Conservation (phyloP, 1,284 basidiomycete species). For the Grifola frondosa region DNA sequence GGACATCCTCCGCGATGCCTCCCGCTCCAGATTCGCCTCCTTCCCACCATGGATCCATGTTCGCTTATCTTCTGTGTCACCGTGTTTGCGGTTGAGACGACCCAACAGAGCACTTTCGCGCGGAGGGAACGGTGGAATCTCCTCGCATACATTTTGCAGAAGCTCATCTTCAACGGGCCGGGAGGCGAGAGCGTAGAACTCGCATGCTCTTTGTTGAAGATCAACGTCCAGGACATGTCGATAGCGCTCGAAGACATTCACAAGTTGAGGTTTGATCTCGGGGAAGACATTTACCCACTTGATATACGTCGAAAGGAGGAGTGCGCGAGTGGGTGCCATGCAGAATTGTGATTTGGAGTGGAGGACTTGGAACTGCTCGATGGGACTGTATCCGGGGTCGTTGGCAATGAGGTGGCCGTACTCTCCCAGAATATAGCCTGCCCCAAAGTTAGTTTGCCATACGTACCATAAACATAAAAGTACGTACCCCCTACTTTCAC, state of each 20-base stretch:
- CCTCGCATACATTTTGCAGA: slow-evolving; percentile 93
- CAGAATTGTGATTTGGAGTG: slow-evolving; percentile 97
- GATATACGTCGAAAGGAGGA: slow-evolving; percentile 95
- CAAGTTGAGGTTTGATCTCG: slow-evolving; percentile 92
- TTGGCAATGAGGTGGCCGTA: slow-evolving; percentile 97
- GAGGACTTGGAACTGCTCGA: slow-evolving; percentile 92
- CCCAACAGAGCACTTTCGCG: slow-evolving; percentile 88
- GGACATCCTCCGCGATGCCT: slow-evolving; percentile 51
- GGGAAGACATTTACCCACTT: slow-evolving; percentile 99
- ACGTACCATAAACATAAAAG: background rate
- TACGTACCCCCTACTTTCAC: slow-evolving; percentile 90
- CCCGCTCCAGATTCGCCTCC: slow-evolving; percentile 81
- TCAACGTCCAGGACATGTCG: slow-evolving; percentile 97
- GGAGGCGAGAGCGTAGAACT: slow-evolving; percentile 85
- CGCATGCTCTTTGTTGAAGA: slow-evolving; percentile 97
- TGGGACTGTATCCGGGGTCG: slow-evolving; percentile 88
- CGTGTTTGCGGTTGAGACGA: slow-evolving; percentile 85
- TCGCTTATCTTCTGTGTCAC: slow-evolving; percentile 89
- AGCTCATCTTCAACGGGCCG: slow-evolving; percentile 88
- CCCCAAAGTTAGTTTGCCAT: slow-evolving; percentile 13
- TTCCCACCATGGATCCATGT: slow-evolving; percentile 96
- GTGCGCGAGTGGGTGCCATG: slow-evolving; percentile 86
- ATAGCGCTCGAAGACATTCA: slow-evolving; percentile 97
- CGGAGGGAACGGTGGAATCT: slow-evolving; percentile 98
- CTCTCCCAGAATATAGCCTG: slow-evolving; percentile 95